Conservation (phyloP, 306 rosid genomes). For the Prunus armeniaca region DNA sequence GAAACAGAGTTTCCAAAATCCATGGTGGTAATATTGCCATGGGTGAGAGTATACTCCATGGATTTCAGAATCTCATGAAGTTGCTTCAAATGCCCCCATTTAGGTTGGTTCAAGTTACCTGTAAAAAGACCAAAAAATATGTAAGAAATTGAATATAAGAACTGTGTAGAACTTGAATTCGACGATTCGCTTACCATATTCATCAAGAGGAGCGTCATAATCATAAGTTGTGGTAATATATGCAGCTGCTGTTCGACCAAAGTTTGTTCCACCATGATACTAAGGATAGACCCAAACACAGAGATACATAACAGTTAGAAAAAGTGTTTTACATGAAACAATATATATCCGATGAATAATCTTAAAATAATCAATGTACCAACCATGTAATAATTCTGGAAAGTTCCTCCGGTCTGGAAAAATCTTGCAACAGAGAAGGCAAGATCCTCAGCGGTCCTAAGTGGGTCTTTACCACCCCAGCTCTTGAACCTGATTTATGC, state of each 20-base stretch:
- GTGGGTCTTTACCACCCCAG: conserved; percentile 59
- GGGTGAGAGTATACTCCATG: conserved; percentile 38
- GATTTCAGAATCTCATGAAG: conserved; percentile 45
- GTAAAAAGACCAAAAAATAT: background rate
- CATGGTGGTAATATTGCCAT: conserved; percentile 29
- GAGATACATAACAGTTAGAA: background rate
- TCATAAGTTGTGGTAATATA: conserved; percentile 55
- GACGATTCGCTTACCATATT: conserved; percentile 32
- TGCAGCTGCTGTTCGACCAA: conserved; percentile 57
- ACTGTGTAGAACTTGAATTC: background rate
- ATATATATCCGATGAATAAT: background rate
- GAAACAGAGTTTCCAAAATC: conserved; percentile 40
- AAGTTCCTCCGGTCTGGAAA: conserved; percentile 57
- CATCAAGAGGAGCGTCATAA: conserved; percentile 65
- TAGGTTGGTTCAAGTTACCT: conserved; percentile 52
- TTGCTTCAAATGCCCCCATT: conserved; percentile 54
- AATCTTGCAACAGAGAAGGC: conserved; percentile 57
- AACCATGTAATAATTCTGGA: conserved; percentile 60
- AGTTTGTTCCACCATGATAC: conserved; percentile 68
- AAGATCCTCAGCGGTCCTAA: conserved; percentile 56
- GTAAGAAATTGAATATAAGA: background rate
- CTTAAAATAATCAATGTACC: background rate
- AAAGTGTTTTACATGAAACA: background rate
- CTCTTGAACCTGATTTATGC: conserved; percentile 42
- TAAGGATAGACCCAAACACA: background rate